These are phyloP conservation scores for Podosphaera aphanis DNA, from an alignment of 2,329 filamentous ascomycete genomes.

Conservation along the genomic window DNA sequence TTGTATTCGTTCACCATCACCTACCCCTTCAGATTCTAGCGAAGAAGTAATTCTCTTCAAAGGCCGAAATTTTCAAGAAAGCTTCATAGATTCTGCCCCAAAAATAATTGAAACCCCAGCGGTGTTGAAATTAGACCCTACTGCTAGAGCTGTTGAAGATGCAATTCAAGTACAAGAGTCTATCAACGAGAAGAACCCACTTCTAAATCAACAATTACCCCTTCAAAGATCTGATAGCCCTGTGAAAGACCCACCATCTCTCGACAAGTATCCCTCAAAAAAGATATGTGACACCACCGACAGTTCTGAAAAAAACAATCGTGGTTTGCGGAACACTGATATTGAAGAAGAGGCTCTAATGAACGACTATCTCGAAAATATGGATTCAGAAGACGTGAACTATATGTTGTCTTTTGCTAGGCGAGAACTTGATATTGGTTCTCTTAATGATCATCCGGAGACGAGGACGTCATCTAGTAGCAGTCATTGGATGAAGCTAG, in stretches of 20 bases:
- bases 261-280: not conserved
- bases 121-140: conserved; percentile 8
- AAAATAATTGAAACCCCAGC: not conserved
- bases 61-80: conserved; percentile 20
- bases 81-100: not conserved
- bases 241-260: not conserved
- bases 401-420: conserved; percentile 6
- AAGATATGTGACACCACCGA: not conserved
- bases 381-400: conserved; percentile 11
- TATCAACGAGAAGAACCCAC: conserved; percentile 11
- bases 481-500: not conserved
- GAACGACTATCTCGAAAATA: conserved; percentile 17
- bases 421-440: conserved; percentile 22
- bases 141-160: conserved; percentile 13
- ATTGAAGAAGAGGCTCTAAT: conserved; percentile 7
- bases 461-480: conserved; percentile 9
- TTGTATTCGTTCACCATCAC: conserved; percentile 13
- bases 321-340: not conserved
- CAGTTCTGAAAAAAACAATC: not conserved
- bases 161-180: conserved; percentile 10
- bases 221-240: not conserved
- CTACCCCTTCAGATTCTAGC: conserved; percentile 32
- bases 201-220: conserved; percentile 6
- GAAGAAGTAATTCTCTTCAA: conserved; percentile 52
- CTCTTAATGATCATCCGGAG: conserved; percentile 19